Percentiles rank a stretch among this genome's conserved stretches.
Evolutionary conservation across 2,329 filamentous ascomycete genomes (phyloP).

Genomic region (Orbilia ellipsospora): DNA sequence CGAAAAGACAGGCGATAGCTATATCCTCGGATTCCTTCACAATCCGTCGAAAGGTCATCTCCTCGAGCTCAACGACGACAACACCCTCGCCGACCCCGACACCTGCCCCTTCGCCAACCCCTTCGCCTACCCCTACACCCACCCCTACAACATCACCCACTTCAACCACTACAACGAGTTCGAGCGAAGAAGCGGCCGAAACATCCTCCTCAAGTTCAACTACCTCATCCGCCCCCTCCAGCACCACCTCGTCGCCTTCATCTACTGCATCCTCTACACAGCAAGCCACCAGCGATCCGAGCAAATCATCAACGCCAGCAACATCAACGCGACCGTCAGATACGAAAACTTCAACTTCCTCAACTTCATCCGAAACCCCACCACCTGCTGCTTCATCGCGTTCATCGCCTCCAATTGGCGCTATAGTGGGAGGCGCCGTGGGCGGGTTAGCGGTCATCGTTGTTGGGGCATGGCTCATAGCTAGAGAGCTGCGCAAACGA

Average conservation of each 20-base stretch:
- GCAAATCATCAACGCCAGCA: background rate
- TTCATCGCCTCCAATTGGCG: conserved; percentile 1
- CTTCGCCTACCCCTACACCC: background rate
- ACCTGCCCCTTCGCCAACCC: background rate
- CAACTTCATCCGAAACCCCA: background rate
- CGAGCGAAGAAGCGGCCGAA: background rate
- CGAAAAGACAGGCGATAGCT: background rate
- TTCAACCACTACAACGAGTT: background rate
- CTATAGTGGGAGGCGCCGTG: conserved; percentile 9
- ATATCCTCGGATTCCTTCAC: background rate
- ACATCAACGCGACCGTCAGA: background rate
- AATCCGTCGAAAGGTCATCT: background rate
- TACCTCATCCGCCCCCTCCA: background rate
- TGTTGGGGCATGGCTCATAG: conserved; percentile 3
- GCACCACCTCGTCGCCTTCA: background rate
- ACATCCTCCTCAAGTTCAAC: background rate
- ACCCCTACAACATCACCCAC: background rate
- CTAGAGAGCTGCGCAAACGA: conserved; percentile 7
- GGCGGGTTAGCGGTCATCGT: conserved; percentile 6
- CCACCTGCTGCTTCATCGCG: background rate
- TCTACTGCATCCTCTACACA: background rate
- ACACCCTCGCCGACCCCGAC: background rate
- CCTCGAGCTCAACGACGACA: background rate
- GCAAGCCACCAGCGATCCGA: background rate
- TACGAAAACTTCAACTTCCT: background rate